Evolutionary conservation across 139 green algal genomes (phyloP).

Genomic region (Gonium pectorale): DNA sequence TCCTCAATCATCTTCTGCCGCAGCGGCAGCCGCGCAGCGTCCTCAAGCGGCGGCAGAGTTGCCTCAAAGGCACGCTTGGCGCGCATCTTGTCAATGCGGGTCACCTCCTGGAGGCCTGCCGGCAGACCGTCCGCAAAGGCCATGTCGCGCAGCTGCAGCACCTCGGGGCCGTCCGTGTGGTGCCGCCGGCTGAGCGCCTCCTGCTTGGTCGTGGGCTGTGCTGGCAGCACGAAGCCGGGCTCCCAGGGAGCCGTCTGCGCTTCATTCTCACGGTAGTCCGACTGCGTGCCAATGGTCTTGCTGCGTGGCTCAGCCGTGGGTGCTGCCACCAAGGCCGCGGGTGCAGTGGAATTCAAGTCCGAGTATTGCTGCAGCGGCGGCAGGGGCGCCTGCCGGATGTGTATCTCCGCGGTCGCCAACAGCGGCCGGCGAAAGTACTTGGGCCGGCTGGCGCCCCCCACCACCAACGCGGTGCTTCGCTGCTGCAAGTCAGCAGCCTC

Average conservation of each 20-base stretch:
- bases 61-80: slow-evolving; percentile 86
- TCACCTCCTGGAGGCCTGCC: slow-evolving; percentile 63
- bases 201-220: slow-evolving; percentile 70
- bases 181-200: slow-evolving; percentile 56
- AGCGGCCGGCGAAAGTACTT: slow-evolving; percentile 67
- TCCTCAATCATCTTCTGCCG: slow-evolving; percentile 83
- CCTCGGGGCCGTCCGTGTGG: slow-evolving; percentile 73
- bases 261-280: slow-evolving; percentile 83
- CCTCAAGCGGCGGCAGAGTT: slow-evolving; percentile 74
- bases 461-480: slow-evolving; percentile 31
- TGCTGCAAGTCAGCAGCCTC: slow-evolving; percentile 30
- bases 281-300: slow-evolving; percentile 80
- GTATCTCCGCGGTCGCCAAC: slow-evolving; percentile 48
- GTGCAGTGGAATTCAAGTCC: slow-evolving; percentile 23
- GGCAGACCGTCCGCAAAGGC: slow-evolving; percentile 76
- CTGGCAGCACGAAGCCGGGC: slow-evolving; percentile 67
- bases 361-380: slow-evolving; percentile 23
- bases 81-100: slow-evolving; percentile 77
- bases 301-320: not conserved
- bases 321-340: not conserved
- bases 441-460: slow-evolving; percentile 62
- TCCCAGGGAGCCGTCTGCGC: slow-evolving; percentile 81
- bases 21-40: slow-evolving; percentile 70
- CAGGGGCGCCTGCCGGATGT: slow-evolving; percentile 47
- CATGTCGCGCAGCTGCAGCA: slow-evolving; percentile 76